Conservation (phyloP, 1,139 yeast species). For the Nakaseomyces bracarensis region DNA sequence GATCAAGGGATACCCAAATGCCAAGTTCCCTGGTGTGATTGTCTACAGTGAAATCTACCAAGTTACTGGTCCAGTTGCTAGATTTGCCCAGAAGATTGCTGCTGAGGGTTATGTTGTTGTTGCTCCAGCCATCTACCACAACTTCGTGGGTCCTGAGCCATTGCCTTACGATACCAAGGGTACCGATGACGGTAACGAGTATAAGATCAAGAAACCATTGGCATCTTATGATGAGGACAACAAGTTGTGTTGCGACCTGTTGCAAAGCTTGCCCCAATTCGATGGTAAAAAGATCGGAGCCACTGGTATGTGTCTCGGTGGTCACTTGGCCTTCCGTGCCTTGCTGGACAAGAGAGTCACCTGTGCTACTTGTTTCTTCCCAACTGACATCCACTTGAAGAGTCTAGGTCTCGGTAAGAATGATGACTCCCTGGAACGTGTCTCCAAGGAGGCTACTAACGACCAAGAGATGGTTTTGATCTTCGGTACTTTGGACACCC, state of each 20-base stretch:
- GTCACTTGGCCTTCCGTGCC: conserved; percentile 71
- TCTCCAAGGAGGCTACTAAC: conserved; percentile 41
- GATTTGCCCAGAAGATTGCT: conserved; percentile 72
- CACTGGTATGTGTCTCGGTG: conserved; percentile 84
- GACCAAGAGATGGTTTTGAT: conserved; percentile 52
- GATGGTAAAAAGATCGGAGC: conserved; percentile 64
- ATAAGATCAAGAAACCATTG: conserved; percentile 59
- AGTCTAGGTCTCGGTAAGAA: conserved; percentile 55
- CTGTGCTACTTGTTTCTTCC: conserved; percentile 71
- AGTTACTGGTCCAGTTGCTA: conserved; percentile 62
- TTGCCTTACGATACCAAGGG: conserved; percentile 65
- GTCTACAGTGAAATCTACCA: conserved; percentile 78
- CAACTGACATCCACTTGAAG: conserved; percentile 66
- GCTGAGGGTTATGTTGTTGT: conserved; percentile 73
- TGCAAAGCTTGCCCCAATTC: conserved; percentile 50
- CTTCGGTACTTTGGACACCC: conserved; percentile 73
- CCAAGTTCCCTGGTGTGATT: conserved; percentile 71
- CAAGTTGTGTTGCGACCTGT: conserved; percentile 53
- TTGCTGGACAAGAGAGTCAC: conserved; percentile 56
- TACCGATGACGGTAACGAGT: conserved; percentile 65
- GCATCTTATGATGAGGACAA: conserved; percentile 73
- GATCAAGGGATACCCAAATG: conserved; percentile 62
- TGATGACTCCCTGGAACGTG: conserved; percentile 55
- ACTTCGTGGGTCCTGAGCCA: conserved; percentile 56
- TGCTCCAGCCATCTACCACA: conserved; percentile 73